A percentile compares a stretch with the other conserved stretches of the same genome.
phyloP scores from a whole-genome alignment of 2,329 filamentous ascomycete species.

The Epichloe aotearoae region DNA sequence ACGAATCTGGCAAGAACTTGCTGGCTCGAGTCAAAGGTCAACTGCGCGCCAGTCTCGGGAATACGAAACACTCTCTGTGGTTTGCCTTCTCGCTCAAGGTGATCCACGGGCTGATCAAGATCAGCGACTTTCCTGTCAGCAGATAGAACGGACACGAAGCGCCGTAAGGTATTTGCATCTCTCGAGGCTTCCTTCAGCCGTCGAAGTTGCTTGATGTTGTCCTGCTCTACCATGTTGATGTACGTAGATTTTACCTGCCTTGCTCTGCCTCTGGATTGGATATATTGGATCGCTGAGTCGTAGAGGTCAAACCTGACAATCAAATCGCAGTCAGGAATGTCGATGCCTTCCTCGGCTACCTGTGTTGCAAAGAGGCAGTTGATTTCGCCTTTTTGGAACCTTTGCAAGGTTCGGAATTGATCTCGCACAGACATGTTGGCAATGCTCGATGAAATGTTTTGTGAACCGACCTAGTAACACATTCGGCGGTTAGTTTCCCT shows the following conservation, averaged over 20 bases:
- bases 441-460: slow-evolving; percentile 29
- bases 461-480: slow-evolving; percentile 16
- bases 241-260: slow-evolving; percentile 67
- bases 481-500: background rate
- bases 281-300: slow-evolving; percentile 81
- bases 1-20: slow-evolving; percentile 61
- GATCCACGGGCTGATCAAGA: slow-evolving; percentile 7
- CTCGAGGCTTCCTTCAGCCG: slow-evolving; percentile 45
- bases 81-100: slow-evolving; percentile 10
- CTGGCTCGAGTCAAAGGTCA: slow-evolving; percentile 66
- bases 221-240: slow-evolving; percentile 67
- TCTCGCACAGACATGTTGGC: slow-evolving; percentile 54
- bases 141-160: slow-evolving; percentile 63
- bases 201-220: slow-evolving; percentile 47
- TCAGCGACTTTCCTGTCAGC: slow-evolving; percentile 47
- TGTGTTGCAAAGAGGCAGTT: slow-evolving; percentile 57
- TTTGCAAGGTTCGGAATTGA: slow-evolving; percentile 60
- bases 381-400: slow-evolving; percentile 43
- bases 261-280: slow-evolving; percentile 83
- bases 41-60: slow-evolving; percentile 54
- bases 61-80: slow-evolving; percentile 44
- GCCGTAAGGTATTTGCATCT: slow-evolving; percentile 51
- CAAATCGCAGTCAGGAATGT: slow-evolving; percentile 54
- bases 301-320: slow-evolving; percentile 75
- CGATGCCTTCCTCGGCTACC: slow-evolving; percentile 54